Evolutionary conservation across 2,329 filamentous ascomycete genomes (phyloP).

Genomic region (Microascus cirrosus): DNA sequence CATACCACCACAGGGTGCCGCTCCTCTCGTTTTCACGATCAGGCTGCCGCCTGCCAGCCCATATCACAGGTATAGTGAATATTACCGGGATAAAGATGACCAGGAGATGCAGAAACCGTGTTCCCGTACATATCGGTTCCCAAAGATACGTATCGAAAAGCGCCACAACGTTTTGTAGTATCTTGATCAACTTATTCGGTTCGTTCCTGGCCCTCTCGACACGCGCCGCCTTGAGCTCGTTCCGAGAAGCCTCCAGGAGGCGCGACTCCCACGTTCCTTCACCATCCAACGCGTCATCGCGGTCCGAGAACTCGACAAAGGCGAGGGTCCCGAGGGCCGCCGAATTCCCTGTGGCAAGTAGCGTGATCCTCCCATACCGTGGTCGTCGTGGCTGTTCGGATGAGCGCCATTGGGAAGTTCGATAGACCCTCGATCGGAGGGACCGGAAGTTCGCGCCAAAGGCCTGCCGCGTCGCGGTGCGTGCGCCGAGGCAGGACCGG

Average conservation of each 20-base stretch:
- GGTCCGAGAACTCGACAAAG: background rate
- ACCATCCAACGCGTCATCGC: background rate
- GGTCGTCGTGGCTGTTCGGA: background rate
- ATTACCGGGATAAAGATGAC: conserved; percentile 89
- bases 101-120: conserved; percentile 79
- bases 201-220: background rate
- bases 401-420: background rate
- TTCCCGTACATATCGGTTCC: conserved; percentile 78
- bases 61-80: conserved; percentile 65
- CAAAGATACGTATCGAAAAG: conserved; percentile 62
- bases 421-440: background rate
- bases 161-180: conserved; percentile 34
- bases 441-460: background rate
- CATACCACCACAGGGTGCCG: conserved; percentile 92
- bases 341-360: background rate
- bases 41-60: conserved; percentile 57
- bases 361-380: background rate
- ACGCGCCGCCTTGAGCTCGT: background rate
- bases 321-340: background rate
- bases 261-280: conserved; percentile 2
- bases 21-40: conserved; percentile 62
- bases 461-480: background rate
- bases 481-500: background rate
- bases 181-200: background rate
- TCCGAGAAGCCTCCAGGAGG: conserved; percentile 1